Percentiles rank a stretch among this genome's conserved stretches.
phyloP scores from a whole-genome alignment of 192 early-diverging fungal genomes.

The Obelidium mucronatum region DNA sequence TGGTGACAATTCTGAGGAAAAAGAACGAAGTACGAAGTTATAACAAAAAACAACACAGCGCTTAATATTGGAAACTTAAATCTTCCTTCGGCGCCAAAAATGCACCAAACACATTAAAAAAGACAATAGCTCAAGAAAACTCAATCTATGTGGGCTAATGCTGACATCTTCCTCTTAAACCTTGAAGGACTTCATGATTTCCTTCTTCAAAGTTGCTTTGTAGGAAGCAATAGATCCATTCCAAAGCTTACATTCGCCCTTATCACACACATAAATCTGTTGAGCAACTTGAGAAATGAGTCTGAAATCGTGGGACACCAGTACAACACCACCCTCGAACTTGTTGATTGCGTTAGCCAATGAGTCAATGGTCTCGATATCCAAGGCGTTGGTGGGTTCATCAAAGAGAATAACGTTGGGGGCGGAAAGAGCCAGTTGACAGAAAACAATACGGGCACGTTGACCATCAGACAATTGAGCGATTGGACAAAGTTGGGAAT shows the following conservation, averaged over 20 bases:
- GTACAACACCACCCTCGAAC: conserved; percentile 95
- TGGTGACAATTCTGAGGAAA: not conserved
- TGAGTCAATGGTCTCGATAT: conserved; percentile 88
- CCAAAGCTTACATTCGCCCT: conserved; percentile 77
- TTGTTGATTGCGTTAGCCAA: conserved; percentile 94
- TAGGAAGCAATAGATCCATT: conserved; percentile 85
- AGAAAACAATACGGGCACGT: conserved; percentile 95
- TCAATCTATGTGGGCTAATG: too few relatives aligned
- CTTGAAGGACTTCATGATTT: conserved; percentile 45
- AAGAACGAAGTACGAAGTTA: too few relatives aligned
- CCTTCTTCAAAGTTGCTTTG: conserved; percentile 88
- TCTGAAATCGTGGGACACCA: conserved; percentile 99
- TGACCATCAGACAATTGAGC: conserved; percentile 92
- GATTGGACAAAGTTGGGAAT: conserved; percentile 92
- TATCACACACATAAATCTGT: conserved; percentile 94
- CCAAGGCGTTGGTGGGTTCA: conserved; percentile 98
- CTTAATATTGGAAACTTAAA: not conserved
- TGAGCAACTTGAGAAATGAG: conserved; percentile 95
- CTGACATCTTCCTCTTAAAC: not conserved
- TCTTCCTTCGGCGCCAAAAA: not conserved
- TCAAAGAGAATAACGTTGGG: conserved; percentile 98
- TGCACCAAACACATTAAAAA: not conserved
- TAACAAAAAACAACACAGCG: too few relatives aligned
- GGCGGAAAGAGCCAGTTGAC: conserved; percentile 83
- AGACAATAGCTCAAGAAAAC: not conserved